Conservation (phyloP, 495 filamentous ascomycete genomes). For the Symbiotaphrina buchneri region DNA sequence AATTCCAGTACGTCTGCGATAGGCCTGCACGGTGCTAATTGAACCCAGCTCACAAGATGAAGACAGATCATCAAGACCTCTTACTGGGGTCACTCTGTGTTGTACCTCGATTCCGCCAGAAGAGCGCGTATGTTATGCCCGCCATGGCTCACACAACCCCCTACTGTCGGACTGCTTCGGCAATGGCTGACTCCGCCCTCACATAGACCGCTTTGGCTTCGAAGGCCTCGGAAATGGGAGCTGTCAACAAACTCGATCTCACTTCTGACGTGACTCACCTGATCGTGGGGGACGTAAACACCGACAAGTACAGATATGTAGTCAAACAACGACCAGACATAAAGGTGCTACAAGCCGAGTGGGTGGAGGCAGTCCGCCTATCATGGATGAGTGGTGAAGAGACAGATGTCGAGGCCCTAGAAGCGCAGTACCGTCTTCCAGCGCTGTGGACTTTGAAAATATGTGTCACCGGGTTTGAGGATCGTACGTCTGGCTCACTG, state of each 20-base stretch:
- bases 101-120: constrained; percentile 75
- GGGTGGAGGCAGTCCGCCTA: constrained; percentile 63
- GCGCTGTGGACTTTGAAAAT: constrained; percentile 43
- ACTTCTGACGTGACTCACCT: constrained; percentile 92
- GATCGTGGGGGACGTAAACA: constrained; percentile 69
- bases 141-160: background rate
- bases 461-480: constrained; percentile 78
- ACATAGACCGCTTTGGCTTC: constrained; percentile 42
- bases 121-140: constrained; percentile 36
- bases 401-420: constrained; percentile 47
- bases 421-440: constrained; percentile 33
- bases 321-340: constrained; percentile 75
- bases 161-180: background rate
- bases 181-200: constrained; percentile 1
- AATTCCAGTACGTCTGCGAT: background rate
- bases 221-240: constrained; percentile 64
- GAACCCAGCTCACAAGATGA: background rate
- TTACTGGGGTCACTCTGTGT: constrained; percentile 68
- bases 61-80: constrained; percentile 27
- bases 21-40: background rate
- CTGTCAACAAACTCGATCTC: constrained; percentile 67
- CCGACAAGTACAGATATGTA: constrained; percentile 86
- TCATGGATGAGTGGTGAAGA: constrained; percentile 67
- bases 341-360: constrained; percentile 50
- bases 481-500: constrained; percentile 29